Conservation (phyloP, 306 rosid species). For the Glycyrrhiza uralensis region DNA sequence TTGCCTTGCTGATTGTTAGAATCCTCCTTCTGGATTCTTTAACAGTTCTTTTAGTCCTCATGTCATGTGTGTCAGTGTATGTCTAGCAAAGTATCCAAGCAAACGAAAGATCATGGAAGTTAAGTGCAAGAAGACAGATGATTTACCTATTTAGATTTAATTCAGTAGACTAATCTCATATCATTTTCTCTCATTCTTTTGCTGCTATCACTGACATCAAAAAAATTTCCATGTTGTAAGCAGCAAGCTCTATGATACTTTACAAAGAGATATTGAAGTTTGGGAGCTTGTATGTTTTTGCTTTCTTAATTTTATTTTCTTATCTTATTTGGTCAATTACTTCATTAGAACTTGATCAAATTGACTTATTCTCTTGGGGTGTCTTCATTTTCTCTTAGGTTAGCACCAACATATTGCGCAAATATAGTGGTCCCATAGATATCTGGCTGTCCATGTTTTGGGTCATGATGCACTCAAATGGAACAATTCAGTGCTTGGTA, state of each 20-base stretch:
- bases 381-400: slow-evolving; percentile 46
- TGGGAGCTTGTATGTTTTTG: slow-evolving; percentile 85
- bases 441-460: slow-evolving; percentile 64
- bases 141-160: neutral
- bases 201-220: neutral
- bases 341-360: neutral
- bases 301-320: slow-evolving; percentile 5
- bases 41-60: slow-evolving; percentile 10
- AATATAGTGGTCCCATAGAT: slow-evolving; percentile 84
- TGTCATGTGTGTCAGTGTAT: slow-evolving; percentile 1
- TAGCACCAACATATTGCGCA: slow-evolving; percentile 74
- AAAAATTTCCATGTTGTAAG: slow-evolving; percentile 19
- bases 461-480: slow-evolving; percentile 43
- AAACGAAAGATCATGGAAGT: slow-evolving; percentile 6
- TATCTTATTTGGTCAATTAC: neutral
- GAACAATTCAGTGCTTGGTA: slow-evolving; percentile 55
- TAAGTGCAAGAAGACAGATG: slow-evolving; percentile 10
- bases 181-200: slow-evolving; percentile 24
- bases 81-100: slow-evolving; percentile 4
- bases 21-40: slow-evolving; percentile 5
- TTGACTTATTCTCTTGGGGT: neutral
- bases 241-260: slow-evolving; percentile 49
- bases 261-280: slow-evolving; percentile 53
- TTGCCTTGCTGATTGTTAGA: slow-evolving; percentile 15
- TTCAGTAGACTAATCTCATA: neutral